Conservation (phyloP, 208 protist genomes). For the Crithidia brevicula region DNA sequence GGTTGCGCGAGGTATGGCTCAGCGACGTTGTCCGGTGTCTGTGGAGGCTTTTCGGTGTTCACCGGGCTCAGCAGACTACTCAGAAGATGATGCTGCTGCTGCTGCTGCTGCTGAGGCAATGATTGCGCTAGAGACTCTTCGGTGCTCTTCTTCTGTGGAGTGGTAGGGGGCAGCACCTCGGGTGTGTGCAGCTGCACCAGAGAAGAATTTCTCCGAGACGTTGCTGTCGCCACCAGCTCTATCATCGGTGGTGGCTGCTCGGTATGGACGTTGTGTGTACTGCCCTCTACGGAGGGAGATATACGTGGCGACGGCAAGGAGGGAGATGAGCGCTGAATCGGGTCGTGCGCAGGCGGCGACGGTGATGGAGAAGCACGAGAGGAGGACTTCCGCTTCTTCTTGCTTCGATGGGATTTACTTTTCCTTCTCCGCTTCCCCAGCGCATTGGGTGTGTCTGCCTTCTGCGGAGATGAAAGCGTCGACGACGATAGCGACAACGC, state of each 20-base stretch:
- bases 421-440: background rate
- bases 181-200: slow-evolving; percentile 3
- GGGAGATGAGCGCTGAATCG: background rate
- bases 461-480: no score
- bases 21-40: background rate
- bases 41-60: no score
- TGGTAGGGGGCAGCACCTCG: slow-evolving; percentile 1
- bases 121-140: background rate
- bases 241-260: no score
- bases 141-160: background rate
- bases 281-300: background rate
- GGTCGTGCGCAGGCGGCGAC: no score
- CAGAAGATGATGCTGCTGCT: background rate
- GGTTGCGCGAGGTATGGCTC: background rate
- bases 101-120: background rate
- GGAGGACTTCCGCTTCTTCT: no score
- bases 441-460: no score
- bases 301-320: background rate
- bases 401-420: no score
- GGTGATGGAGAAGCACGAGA: background rate
- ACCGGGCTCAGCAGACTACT: background rate
- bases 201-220: no score
- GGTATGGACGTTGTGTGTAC: background rate
- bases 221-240: no score
- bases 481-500: no score